Conservation (phyloP, 2,329 filamentous ascomycete genomes). For the Pseudogymnoascus sp. region DNA sequence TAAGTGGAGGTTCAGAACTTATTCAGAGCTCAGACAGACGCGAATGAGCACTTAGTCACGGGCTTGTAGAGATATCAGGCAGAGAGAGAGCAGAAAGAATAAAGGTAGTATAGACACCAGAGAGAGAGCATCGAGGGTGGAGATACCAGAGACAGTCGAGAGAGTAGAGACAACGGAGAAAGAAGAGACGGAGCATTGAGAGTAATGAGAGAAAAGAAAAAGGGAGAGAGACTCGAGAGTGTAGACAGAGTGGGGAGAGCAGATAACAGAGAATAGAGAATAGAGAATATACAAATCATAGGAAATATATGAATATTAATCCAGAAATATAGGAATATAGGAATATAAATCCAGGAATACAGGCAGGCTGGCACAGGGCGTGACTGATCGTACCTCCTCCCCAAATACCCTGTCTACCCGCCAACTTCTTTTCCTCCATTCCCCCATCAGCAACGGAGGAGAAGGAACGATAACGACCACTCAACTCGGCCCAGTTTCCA, state of each 20-base stretch:
- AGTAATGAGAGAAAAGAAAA: background rate
- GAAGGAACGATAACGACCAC: background rate
- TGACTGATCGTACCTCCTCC: background rate
- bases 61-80: background rate
- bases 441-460: background rate
- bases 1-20: background rate
- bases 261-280: background rate
- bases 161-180: background rate
- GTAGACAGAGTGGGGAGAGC: background rate
- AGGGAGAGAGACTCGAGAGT: background rate
- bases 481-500: background rate
- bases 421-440: background rate
- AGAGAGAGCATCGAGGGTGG: too few relatives aligned
- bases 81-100: too few relatives aligned
- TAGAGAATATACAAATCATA: background rate
- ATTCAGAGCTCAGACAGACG: background rate
- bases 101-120: too few relatives aligned
- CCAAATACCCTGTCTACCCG: background rate
- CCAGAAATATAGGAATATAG: background rate
- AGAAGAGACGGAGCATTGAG: background rate
- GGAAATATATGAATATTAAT: background rate
- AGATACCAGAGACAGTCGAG: background rate
- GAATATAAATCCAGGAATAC: background rate
- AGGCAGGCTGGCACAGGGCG: background rate
- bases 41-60: background rate